Evolutionary conservation across 495 filamentous ascomycete genomes (phyloP).

Genomic region (Astrothelium macrocarpum): DNA sequence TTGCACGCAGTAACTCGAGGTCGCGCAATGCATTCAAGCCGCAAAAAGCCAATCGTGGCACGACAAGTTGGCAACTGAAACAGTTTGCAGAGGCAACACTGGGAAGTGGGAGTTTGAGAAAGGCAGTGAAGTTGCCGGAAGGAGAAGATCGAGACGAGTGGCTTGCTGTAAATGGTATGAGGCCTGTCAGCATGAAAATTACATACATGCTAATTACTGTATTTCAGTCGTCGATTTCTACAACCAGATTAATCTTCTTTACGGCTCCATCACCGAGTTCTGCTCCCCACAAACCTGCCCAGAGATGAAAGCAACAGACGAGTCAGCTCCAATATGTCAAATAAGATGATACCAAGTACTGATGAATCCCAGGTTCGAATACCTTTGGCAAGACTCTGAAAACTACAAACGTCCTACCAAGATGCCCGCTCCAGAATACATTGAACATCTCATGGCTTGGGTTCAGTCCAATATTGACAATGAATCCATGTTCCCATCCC

Average conservation of each 20-base stretch:
- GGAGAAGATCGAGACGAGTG: slow-evolving; percentile 96
- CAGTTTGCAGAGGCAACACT: slow-evolving; percentile 97
- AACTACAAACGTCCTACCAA: slow-evolving; percentile 92
- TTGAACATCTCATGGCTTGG: slow-evolving; percentile 96
- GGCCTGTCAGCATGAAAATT: background rate
- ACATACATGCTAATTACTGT: background rate
- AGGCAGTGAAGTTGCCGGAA: slow-evolving; percentile 93
- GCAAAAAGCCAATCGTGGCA: slow-evolving; percentile 75
- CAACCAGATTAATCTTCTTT: slow-evolving; percentile 98
- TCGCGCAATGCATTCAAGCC: slow-evolving; percentile 78
- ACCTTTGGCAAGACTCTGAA: slow-evolving; percentile 94
- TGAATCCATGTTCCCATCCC: slow-evolving; percentile 84
- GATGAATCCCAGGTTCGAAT: slow-evolving; percentile 64
- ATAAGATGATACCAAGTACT: background rate
- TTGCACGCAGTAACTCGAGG: slow-evolving; percentile 64
- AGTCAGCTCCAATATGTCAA: slow-evolving; percentile 45
- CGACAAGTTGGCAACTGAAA: slow-evolving; percentile 87
- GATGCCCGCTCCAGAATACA: slow-evolving; percentile 94
- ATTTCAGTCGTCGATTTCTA: slow-evolving; percentile 92
- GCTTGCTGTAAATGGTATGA: slow-evolving; percentile 86
- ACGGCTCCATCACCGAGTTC: slow-evolving; percentile 97
- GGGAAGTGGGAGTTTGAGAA: slow-evolving; percentile 86
- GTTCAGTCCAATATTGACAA: slow-evolving; percentile 93
- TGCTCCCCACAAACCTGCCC: slow-evolving; percentile 94
- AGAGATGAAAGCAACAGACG: slow-evolving; percentile 99